phyloP scores from a whole-genome alignment of 1,284 basidiomycete species.

The Heterobasidion annosum region DNA sequence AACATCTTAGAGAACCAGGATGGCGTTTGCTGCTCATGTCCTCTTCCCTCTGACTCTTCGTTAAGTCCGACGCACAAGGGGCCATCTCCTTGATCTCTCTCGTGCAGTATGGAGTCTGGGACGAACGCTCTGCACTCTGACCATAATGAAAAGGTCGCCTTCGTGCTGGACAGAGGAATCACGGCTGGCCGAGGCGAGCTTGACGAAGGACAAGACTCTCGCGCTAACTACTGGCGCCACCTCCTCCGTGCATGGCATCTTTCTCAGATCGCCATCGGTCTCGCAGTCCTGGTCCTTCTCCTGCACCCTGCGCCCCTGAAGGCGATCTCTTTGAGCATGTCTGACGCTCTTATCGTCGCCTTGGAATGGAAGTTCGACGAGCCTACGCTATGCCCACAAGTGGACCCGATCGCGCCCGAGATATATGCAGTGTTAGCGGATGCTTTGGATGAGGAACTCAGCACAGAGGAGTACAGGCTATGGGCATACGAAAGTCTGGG shows the following conservation, averaged over 20 bases:
- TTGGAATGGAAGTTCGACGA: not conserved
- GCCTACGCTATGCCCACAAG: conserved; percentile 16
- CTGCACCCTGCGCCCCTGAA: conserved; percentile 1
- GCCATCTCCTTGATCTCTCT: too few relatives aligned
- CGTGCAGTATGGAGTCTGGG: not conserved
- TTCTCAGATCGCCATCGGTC: not conserved
- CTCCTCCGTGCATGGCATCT: not conserved
- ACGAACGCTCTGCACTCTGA: not conserved
- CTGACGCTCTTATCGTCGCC: not conserved
- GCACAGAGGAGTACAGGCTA: conserved; percentile 24
- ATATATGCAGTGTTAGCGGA: conserved; percentile 20
- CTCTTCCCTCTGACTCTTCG: too few relatives aligned
- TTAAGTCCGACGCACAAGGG: too few relatives aligned
- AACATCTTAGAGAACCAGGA: too few relatives aligned
- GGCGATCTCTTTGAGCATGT: not conserved
- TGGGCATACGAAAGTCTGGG: conserved; percentile 31
- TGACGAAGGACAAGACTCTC: not conserved
- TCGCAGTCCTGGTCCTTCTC: conserved; percentile 1
- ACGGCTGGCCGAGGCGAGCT: not conserved
- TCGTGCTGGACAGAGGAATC: not conserved
- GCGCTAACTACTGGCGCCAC: not conserved
- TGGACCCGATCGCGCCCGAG: conserved; percentile 17
- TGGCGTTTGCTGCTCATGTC: too few relatives aligned
- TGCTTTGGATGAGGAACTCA: conserved; percentile 24
- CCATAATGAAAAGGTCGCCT: not conserved